These are phyloP conservation scores for Lentinula novae-zelandiae DNA, from an alignment of 1,284 basidiomycete genomes.

Conservation along the genomic window DNA sequence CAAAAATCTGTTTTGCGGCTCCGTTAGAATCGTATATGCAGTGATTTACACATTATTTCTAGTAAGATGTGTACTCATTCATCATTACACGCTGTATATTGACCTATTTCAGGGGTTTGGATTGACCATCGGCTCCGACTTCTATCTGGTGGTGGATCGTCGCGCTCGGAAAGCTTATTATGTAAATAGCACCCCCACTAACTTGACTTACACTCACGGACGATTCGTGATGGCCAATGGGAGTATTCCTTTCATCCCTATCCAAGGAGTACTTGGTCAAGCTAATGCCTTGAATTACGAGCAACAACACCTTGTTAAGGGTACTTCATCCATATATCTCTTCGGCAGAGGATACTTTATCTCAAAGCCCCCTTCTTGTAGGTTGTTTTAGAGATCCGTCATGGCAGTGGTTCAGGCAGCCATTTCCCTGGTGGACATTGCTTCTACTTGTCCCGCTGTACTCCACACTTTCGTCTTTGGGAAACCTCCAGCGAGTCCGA, in stretches of 20 bases:
- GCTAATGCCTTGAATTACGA: slow-evolving; percentile 40
- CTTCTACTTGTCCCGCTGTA: slow-evolving; percentile 80
- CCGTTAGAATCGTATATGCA: slow-evolving; percentile 86
- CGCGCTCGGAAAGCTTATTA: slow-evolving; percentile 53
- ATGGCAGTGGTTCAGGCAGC: slow-evolving; percentile 76
- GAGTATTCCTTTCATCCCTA: slow-evolving; percentile 38
- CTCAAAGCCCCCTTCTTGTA: slow-evolving; percentile 19
- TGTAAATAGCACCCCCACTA: slow-evolving; percentile 36
- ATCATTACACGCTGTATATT: slow-evolving; percentile 5
- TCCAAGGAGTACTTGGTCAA: slow-evolving; percentile 63
- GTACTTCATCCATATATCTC: slow-evolving; percentile 26
- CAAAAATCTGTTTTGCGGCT: slow-evolving; percentile 78
- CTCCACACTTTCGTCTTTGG: slow-evolving; percentile 72
- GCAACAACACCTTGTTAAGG: slow-evolving; percentile 48
- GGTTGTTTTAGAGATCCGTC: slow-evolving; percentile 70
- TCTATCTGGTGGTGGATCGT: slow-evolving; percentile 75
- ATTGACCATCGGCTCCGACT: slow-evolving; percentile 81
- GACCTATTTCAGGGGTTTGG: slow-evolving; percentile 66
- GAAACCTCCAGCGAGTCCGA: slow-evolving; percentile 70
- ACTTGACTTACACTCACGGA: slow-evolving; percentile 53
- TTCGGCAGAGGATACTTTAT: background rate
- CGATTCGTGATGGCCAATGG: slow-evolving; percentile 58
- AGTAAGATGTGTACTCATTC: slow-evolving; percentile 31
- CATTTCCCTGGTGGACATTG: slow-evolving; percentile 74
- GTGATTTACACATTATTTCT: slow-evolving; percentile 86